phyloP scores from a whole-genome alignment of 2,329 filamentous ascomycete species.

The Aspergillus phoenicis region DNA sequence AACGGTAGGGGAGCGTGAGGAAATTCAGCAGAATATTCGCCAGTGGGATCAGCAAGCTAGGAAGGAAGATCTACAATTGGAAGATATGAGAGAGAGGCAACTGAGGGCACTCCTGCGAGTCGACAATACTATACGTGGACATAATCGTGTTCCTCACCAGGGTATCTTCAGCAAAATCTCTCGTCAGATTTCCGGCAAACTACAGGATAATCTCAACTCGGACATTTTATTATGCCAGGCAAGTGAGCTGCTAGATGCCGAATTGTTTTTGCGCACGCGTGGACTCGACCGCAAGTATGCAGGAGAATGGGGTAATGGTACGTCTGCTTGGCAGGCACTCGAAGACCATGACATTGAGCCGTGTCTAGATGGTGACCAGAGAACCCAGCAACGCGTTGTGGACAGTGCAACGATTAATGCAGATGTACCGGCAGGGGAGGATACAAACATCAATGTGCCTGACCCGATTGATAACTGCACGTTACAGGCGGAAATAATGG shows the following conservation, averaged over 20 bases:
- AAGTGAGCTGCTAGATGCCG: slow-evolving; percentile 35
- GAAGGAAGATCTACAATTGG: slow-evolving; percentile 32
- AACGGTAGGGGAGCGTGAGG: slow-evolving; percentile 23
- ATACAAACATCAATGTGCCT: background rate
- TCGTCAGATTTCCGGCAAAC: slow-evolving; percentile 19
- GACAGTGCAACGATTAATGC: background rate
- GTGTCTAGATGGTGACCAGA: background rate
- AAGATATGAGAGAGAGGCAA: slow-evolving; percentile 40
- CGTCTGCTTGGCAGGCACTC: slow-evolving; percentile 18
- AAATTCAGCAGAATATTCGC: slow-evolving; percentile 21
- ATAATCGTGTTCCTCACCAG: slow-evolving; percentile 28
- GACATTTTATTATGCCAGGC: slow-evolving; percentile 35
- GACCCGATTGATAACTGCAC: background rate
- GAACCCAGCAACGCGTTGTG: background rate
- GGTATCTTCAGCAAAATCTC: slow-evolving; percentile 33
- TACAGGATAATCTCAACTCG: slow-evolving; percentile 14
- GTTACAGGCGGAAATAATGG: background rate
- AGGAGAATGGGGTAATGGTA: slow-evolving; percentile 37
- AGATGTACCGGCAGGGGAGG: background rate
- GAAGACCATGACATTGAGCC: background rate
- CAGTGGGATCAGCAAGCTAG: slow-evolving; percentile 31
- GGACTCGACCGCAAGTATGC: slow-evolving; percentile 32
- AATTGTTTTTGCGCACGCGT: slow-evolving; percentile 33
- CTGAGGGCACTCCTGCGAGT: slow-evolving; percentile 33
- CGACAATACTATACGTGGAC: slow-evolving; percentile 34